Evolutionary conservation across 768 basidiomycete genomes (phyloP).

Genomic region (Lactarius psammicola): DNA sequence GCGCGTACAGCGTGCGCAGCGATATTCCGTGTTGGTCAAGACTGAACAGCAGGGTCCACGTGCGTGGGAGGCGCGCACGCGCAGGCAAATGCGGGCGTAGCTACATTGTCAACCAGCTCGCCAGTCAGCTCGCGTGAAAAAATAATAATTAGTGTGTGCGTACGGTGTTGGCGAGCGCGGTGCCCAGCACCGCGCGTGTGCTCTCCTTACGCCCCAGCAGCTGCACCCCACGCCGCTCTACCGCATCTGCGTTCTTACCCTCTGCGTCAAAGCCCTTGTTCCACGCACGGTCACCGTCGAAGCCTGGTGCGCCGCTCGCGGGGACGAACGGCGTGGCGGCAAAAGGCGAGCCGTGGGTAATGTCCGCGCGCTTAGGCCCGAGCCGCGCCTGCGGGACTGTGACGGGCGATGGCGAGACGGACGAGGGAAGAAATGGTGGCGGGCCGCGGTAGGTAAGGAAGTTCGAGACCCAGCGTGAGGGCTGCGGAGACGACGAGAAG

Average conservation of each 20-base stretch:
- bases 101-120: conserved; percentile 43
- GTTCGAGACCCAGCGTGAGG: conserved; percentile 52
- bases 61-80: conserved; percentile 62
- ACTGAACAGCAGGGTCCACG: conserved; percentile 83
- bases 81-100: conserved; percentile 72
- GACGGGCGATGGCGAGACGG: not conserved
- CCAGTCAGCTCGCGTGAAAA: not conserved
- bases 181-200: conserved; percentile 52
- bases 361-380: conserved; percentile 25
- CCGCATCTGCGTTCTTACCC: conserved; percentile 34
- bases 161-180: conserved; percentile 60
- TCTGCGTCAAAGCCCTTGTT: conserved; percentile 56
- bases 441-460: conserved; percentile 39
- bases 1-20: conserved; percentile 78
- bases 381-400: conserved; percentile 17
- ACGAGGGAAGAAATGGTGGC: not conserved
- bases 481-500: conserved; percentile 46
- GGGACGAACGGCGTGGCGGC: conserved; percentile 44
- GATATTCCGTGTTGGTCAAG: conserved; percentile 96
- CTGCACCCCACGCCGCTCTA: conserved; percentile 44
- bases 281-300: conserved; percentile 63
- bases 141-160: conserved; percentile 28
- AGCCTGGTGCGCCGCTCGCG: conserved; percentile 74
- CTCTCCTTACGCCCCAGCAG: conserved; percentile 55
- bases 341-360: conserved; percentile 54